Evolutionary conservation across 352 stramenopile species (phyloP).

Genomic region (Pythium brassicae): DNA sequence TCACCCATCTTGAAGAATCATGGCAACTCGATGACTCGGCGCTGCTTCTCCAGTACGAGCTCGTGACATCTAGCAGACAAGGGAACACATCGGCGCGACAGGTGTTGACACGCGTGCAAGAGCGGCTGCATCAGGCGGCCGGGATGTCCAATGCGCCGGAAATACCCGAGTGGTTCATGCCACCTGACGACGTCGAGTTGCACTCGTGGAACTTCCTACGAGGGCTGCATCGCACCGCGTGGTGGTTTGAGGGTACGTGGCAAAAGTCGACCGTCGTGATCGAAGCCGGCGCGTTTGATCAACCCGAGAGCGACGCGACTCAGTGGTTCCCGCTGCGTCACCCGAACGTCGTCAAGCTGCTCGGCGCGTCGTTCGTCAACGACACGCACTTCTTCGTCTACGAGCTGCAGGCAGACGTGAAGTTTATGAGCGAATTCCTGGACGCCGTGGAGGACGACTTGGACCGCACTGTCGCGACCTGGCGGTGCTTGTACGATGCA

Average conservation of each 20-base stretch:
- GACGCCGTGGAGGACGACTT: background rate
- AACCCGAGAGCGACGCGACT: background rate
- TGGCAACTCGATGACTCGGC: too few species aligned
- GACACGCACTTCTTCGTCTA: background rate
- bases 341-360: conserved; percentile 8
- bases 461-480: background rate
- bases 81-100: too few species aligned
- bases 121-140: too few species aligned
- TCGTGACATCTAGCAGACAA: too few species aligned
- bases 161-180: conserved; percentile 6
- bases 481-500: conserved; percentile 17
- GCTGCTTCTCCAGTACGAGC: too few species aligned
- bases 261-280: conserved; percentile 3
- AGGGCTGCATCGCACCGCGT: background rate
- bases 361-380: background rate
- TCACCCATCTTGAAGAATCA: too few species aligned
- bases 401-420: background rate
- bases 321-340: conserved; percentile 9
- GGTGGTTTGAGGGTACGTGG: conserved; percentile 4
- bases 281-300: background rate
- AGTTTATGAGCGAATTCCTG: background rate
- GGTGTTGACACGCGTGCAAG: too few species aligned
- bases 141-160: too few species aligned
- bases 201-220: conserved; percentile 2
- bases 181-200: conserved; percentile 1